phyloP scores from a whole-genome alignment of 2,329 filamentous ascomycete genomes.

The Colletotrichum tanaceti region DNA sequence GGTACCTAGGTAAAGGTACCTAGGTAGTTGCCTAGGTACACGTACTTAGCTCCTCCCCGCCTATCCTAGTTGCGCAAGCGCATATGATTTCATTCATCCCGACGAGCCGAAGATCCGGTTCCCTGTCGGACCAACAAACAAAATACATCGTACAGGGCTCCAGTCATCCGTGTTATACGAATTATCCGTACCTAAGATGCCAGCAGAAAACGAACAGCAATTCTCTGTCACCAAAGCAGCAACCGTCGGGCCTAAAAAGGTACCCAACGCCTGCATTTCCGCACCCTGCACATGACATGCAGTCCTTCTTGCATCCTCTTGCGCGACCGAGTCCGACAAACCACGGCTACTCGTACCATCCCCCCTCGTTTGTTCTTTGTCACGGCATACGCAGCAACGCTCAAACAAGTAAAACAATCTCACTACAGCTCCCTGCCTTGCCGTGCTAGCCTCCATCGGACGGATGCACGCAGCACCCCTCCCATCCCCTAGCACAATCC shows the following conservation, averaged over 20 bases:
- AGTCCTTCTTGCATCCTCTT: slow-evolving; percentile 1
- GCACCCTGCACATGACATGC: slow-evolving; percentile 11
- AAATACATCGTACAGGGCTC: neutral
- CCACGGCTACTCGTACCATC: slow-evolving; percentile 6
- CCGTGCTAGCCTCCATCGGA: slow-evolving; percentile 16
- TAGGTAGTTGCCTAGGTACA: neutral
- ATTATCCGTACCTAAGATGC: too few relatives aligned
- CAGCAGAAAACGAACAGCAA: slow-evolving; percentile 10
- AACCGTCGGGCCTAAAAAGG: neutral
- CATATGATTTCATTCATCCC: neutral
- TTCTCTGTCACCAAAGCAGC: slow-evolving; percentile 23
- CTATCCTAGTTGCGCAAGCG: neutral
- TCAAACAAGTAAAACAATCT: slow-evolving; percentile 5
- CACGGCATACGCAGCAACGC: slow-evolving; percentile 10
- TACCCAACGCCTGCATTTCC: slow-evolving; percentile 1
- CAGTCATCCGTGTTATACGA: neutral
- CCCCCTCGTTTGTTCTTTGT: slow-evolving; percentile 15
- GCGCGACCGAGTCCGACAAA: neutral
- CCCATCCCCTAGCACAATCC: slow-evolving; percentile 10
- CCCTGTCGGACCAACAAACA: neutral
- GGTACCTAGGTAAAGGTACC: slow-evolving; percentile 5
- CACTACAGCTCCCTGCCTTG: slow-evolving; percentile 7
- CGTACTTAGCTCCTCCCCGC: neutral
- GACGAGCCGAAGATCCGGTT: slow-evolving; percentile 1
- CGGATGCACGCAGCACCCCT: neutral